A percentile compares a stretch with the other conserved stretches of the same genome.
phyloP scores from a whole-genome alignment of 768 basidiomycete species.

The Dendrothele bispora region DNA sequence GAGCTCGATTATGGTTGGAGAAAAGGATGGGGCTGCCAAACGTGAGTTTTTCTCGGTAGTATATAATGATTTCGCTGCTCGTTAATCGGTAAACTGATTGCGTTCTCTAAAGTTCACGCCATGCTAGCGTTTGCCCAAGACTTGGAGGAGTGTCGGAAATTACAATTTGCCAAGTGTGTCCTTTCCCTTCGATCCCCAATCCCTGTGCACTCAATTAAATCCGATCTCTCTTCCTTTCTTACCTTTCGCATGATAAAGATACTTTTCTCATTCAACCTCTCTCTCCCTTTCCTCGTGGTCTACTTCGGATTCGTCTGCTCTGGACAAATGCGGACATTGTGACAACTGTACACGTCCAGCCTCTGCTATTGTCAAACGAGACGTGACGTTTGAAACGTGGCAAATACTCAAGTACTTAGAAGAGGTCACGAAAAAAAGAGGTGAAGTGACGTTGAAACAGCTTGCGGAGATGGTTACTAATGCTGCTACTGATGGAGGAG shows the following conservation, averaged over 20 bases:
- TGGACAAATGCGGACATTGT: conserved; percentile 80
- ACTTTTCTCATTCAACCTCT: conserved; percentile 78
- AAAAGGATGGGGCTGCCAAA: conserved; percentile 59
- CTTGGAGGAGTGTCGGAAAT: conserved; percentile 76
- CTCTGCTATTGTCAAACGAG: conserved; percentile 49
- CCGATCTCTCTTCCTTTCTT: background rate
- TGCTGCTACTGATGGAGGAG: conserved; percentile 34
- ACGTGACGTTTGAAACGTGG: conserved; percentile 81
- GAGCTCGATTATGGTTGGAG: conserved; percentile 54
- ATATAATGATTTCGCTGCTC: background rate
- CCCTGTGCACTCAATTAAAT: background rate
- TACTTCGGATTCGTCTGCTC: conserved; percentile 57
- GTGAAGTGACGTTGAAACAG: conserved; percentile 64
- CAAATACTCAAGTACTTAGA: conserved; percentile 65
- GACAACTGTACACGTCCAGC: conserved; percentile 81
- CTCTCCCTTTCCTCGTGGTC: conserved; percentile 77
- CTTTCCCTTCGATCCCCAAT: too few relatives aligned
- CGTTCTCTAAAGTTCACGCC: conserved; percentile 55
- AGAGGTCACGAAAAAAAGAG: conserved; percentile 44
- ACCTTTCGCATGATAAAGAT: conserved; percentile 44
- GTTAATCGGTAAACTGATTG: conserved; percentile 6
- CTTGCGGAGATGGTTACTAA: conserved; percentile 64
- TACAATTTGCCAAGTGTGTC: conserved; percentile 75
- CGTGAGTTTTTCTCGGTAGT: conserved; percentile 41
- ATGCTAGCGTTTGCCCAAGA: conserved; percentile 85